Evolutionary conservation across 192 early-diverging fungal genomes (phyloP).

Genomic region (Coemansia furcata): DNA sequence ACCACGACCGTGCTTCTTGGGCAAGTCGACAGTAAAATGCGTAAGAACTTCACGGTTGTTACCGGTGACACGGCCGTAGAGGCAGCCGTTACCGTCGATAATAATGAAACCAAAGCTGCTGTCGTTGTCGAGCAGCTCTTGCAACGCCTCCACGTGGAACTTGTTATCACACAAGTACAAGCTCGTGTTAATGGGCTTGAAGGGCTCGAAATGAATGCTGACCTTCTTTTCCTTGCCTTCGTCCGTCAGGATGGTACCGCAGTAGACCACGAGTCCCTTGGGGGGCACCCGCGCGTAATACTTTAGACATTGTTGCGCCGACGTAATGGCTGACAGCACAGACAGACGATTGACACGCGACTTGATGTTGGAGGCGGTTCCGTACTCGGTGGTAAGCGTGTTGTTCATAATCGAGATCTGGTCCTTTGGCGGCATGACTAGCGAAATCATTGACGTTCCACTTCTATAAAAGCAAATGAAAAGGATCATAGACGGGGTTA

Average conservation of each 20-base stretch:
- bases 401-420: slow-evolving; percentile 86
- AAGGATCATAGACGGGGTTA: too few relatives aligned
- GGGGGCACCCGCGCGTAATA: slow-evolving; percentile 85
- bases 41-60: slow-evolving; percentile 92
- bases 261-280: slow-evolving; percentile 95
- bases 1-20: slow-evolving; percentile 99
- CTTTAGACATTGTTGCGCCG: slow-evolving; percentile 95
- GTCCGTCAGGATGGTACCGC: slow-evolving; percentile 95
- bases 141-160: slow-evolving; percentile 94
- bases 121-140: slow-evolving; percentile 91
- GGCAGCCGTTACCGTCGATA: slow-evolving; percentile 97
- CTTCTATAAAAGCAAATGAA: slow-evolving; percentile 55
- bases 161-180: slow-evolving; percentile 99
- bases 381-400: slow-evolving; percentile 98
- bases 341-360: slow-evolving; percentile 98
- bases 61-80: slow-evolving; percentile 94
- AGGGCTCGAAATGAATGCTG: slow-evolving; percentile 98
- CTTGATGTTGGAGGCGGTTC: slow-evolving; percentile 99
- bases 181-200: slow-evolving; percentile 99
- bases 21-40: slow-evolving; percentile 94
- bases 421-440: slow-evolving; percentile 90
- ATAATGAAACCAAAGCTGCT: slow-evolving; percentile 97
- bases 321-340: slow-evolving; percentile 95
- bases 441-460: slow-evolving; percentile 99
- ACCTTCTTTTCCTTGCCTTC: slow-evolving; percentile 99